Evolutionary conservation across 2,329 filamentous ascomycete genomes (phyloP).

Genomic region (Phyllosticta ampelicida): DNA sequence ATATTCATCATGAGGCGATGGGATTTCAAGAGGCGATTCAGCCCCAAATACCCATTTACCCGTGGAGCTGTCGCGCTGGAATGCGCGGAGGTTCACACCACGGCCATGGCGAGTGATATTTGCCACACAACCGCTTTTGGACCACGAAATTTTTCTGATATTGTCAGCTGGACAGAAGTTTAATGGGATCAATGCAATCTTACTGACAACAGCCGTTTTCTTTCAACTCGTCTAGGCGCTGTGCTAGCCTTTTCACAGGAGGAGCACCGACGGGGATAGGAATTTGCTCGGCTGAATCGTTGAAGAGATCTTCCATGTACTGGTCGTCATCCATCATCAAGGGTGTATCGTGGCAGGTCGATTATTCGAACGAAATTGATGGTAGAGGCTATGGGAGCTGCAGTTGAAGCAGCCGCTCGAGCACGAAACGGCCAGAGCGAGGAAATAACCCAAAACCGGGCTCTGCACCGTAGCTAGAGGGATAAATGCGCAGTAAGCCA

Average conservation of each 20-base stretch:
- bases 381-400: background rate
- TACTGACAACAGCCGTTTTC: conserved; percentile 73
- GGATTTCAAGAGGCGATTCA: conserved; percentile 54
- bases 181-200: conserved; percentile 20
- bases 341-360: conserved; percentile 20
- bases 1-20: conserved; percentile 50
- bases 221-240: conserved; percentile 67
- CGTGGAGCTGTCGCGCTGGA: conserved; percentile 57
- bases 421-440: background rate
- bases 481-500: background rate
- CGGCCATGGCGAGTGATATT: conserved; percentile 64
- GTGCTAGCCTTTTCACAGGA: conserved; percentile 55
- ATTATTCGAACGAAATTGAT: background rate
- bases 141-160: conserved; percentile 71
- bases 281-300: conserved; percentile 43
- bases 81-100: conserved; percentile 59
- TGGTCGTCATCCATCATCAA: conserved; percentile 44
- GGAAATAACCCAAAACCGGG: too few species aligned
- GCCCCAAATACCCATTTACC: conserved; percentile 69
- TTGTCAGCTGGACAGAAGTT: background rate
- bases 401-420: background rate
- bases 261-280: conserved; percentile 43
- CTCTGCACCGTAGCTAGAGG: background rate
- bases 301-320: conserved; percentile 44
- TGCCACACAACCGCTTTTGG: conserved; percentile 74